Base-by-base conservation (phyloP, 805 yeast genomes). In the Scheffersomyces stipitis region DNA sequence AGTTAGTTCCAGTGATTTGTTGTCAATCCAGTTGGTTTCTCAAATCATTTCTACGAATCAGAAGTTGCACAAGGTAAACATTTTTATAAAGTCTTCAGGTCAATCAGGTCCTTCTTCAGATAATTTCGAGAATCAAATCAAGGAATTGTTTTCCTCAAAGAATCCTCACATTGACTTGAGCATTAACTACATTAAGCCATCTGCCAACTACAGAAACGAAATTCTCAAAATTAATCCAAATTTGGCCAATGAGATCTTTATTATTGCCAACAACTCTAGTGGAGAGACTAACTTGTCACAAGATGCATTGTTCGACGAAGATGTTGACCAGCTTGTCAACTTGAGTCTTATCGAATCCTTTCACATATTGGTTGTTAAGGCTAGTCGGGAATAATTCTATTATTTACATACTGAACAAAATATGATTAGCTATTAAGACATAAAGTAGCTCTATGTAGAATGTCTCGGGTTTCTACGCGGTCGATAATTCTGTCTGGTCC, bases 1-100 rank as follows among this genome's bases (percentile, higher is more conserved):
- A 9, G 46, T 66, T 34, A 60, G 66, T 40, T 40, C 58, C 2
- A 58, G 62, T 23, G 72, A 66, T 37, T 49, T 64, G 29, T 54
- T 66, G 28, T 51, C 64, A 1, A 41, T 66, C 9, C 57, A 60
- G 34, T 36, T 60, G 30, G 54, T 54, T 20, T 47, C 45, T 27
- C 54, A 50, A 31, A 43, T 64, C 30, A 37, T 48, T 4, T 43
- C 42, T 18, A 38, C 38, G 7, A 23, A 26, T 12, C 7, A 10
- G 9, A 38, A 22, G 7, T 33, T 48, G 5, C 15, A 40, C 0
- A 26, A 31, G 9, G 41, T 62, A 3, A 58, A 54, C 29, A 37
- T 60, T 17, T 56, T 45, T 30, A 47, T 60, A 7, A 29, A 20
- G 7, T 35, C 38, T 8, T 34, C 51, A 4, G 7, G 45, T 52